A percentile compares a stretch with the other conserved stretches of the same genome.
Evolutionary conservation across 2,329 filamentous ascomycete species (phyloP).

Genomic region (Phialocephala subalpina): DNA sequence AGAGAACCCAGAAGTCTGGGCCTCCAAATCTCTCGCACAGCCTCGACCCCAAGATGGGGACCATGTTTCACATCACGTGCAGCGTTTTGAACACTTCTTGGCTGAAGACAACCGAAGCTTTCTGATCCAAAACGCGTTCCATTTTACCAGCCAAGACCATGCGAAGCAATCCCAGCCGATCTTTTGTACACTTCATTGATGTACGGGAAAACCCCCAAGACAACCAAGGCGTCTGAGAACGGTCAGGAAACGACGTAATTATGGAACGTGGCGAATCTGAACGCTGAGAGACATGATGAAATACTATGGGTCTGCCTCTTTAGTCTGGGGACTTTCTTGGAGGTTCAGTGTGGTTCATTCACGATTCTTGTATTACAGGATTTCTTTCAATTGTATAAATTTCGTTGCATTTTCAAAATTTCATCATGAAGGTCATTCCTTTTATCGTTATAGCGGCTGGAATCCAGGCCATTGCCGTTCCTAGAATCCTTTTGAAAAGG

Average conservation of each 20-base stretch:
- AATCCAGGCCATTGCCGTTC: background rate
- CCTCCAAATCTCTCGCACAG: too few relatives aligned
- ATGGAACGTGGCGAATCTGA: slow-evolving; percentile 3
- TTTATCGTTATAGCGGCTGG: background rate
- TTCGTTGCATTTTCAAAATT: background rate
- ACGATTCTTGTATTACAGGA: background rate
- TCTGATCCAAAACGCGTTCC: slow-evolving; percentile 10
- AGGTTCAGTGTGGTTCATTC: background rate
- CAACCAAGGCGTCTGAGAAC: background rate
- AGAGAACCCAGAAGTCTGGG: too few relatives aligned
- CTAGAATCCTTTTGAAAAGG: background rate
- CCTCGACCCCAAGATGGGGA: too few relatives aligned
- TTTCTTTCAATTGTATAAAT: background rate
- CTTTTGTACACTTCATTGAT: background rate
- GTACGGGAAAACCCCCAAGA: background rate
- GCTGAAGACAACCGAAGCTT: slow-evolving; percentile 5
- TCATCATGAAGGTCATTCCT: background rate
- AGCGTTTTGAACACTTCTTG: background rate
- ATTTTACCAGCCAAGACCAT: background rate
- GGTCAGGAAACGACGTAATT: background rate
- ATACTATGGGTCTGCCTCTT: background rate
- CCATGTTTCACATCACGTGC: too few relatives aligned
- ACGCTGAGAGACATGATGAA: background rate
- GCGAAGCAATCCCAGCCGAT: background rate
- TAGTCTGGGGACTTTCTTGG: background rate